Base-by-base conservation (phyloP, 108 stramenopile genomes). In the Tribonema minus region DNA sequence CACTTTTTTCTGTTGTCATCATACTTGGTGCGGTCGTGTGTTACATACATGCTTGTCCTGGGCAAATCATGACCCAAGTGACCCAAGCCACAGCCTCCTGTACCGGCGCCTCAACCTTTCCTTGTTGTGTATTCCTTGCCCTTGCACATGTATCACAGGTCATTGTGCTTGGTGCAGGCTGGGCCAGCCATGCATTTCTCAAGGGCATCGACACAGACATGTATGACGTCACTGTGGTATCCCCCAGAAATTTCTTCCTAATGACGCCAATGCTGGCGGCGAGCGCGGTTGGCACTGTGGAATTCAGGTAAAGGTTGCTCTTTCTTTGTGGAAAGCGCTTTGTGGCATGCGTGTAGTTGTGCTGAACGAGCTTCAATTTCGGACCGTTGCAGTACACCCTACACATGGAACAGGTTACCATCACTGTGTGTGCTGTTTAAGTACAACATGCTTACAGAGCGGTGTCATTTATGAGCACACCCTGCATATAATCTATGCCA, bases 201-300 rank as follows among this genome's bases (percentile, higher is more conserved):
- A 93, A 95, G 72, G 89, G 82, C 20, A 89, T 95, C 63, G 91
- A 94, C 68, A 77, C 89, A 2, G n/a, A 68, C 60, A 78, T 89
- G 69, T 93, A 90, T 64, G 92, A 96, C 73, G 93, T 96, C 7
- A 92, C 90, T 0, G 89, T 93, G 26, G 86, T 97, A 27, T 91
- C 91, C 39, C 96, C 96, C 0, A 71, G 96, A 30, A 94, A 97
- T 67, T 92, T 92, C 76, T 94, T 97, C 70, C 84, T 95, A 5
- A 95, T 95, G 76, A 97, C 96, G 0, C 96, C 96, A 65, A 95
- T 97, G 96, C 84, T 97, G 33, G 94, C 96, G n/a, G 93, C 93
- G 26, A 90, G 92, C 7, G 88, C 88, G 54, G 93, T 66, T 23
- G 72, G 72, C 35, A 94, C 94, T 0, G 94, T 97, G 34, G 96